These are phyloP conservation scores for Aspergillus persii DNA, from an alignment of 2,329 filamentous ascomycete genomes.

Conservation along the genomic window DNA sequence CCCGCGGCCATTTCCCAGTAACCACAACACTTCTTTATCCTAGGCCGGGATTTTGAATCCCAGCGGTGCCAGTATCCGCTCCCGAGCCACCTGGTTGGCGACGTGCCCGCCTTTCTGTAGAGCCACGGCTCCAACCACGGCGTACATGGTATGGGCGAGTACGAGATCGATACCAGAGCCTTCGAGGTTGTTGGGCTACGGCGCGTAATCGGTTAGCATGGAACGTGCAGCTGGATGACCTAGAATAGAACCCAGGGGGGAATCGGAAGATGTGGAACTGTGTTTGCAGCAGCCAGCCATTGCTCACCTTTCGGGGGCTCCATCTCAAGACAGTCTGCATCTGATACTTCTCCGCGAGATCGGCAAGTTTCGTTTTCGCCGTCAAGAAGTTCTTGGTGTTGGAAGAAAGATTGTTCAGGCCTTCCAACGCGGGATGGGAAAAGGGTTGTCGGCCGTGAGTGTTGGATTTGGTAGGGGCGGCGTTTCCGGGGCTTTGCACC, in stretches of 20 bases:
- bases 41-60: slow-evolving; percentile 36
- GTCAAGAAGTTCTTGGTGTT: slow-evolving; percentile 61
- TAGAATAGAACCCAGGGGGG: slow-evolving; percentile 1
- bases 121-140: slow-evolving; percentile 84
- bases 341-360: slow-evolving; percentile 68
- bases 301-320: slow-evolving; percentile 76
- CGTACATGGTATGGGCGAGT: slow-evolving; percentile 73
- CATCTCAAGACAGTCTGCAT: slow-evolving; percentile 77
- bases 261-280: not conserved
- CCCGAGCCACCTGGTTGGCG: slow-evolving; percentile 70
- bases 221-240: not conserved
- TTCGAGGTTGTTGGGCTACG: slow-evolving; percentile 63
- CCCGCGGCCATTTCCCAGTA: slow-evolving; percentile 25
- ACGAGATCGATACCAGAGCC: slow-evolving; percentile 73
- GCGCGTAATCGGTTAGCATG: slow-evolving; percentile 1
- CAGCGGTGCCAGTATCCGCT: slow-evolving; percentile 65
- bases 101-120: slow-evolving; percentile 79
- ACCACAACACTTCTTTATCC: slow-evolving; percentile 12
- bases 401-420: slow-evolving; percentile 68
- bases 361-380: slow-evolving; percentile 63
- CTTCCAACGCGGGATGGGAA: slow-evolving; percentile 66
- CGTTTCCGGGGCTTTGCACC: slow-evolving; percentile 47
- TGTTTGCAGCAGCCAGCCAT: slow-evolving; percentile 4
- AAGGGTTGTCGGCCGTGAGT: slow-evolving; percentile 63
- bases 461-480: slow-evolving; percentile 40